Conservation (phyloP, 768 basidiomycete species). For the Boletellus sp. region DNA sequence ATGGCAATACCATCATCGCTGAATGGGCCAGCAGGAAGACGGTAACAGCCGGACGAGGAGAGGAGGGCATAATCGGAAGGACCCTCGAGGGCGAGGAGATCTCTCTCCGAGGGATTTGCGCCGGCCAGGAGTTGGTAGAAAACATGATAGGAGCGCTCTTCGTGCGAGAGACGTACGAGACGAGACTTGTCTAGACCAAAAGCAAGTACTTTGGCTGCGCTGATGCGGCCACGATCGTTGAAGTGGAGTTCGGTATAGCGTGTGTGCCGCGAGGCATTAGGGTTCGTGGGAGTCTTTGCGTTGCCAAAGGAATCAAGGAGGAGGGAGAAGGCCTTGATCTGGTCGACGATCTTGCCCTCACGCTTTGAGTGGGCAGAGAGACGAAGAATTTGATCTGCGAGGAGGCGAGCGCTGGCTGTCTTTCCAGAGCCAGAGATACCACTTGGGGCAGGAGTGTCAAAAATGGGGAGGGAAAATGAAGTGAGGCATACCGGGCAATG, state of each 20-base stretch:
- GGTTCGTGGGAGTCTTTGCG: slow-evolving; percentile 60
- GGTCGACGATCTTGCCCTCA: slow-evolving; percentile 49
- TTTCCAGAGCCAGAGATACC: slow-evolving; percentile 67
- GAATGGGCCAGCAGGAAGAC: slow-evolving; percentile 59
- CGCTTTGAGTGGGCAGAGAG: slow-evolving; percentile 57
- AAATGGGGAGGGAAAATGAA: slow-evolving; percentile 7
- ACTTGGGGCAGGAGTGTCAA: slow-evolving; percentile 33
- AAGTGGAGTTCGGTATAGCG: slow-evolving; percentile 63
- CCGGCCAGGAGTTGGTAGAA: slow-evolving; percentile 66
- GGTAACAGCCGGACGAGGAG: slow-evolving; percentile 58
- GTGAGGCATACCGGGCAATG: slow-evolving; percentile 45
- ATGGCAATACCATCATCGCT: slow-evolving; percentile 58
- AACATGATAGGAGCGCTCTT: slow-evolving; percentile 63
- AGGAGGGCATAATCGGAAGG: slow-evolving; percentile 57
- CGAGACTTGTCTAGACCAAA: slow-evolving; percentile 65
- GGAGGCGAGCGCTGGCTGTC: slow-evolving; percentile 46
- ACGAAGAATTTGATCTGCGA: slow-evolving; percentile 57
- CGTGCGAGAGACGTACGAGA: slow-evolving; percentile 48
- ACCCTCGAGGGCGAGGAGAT: slow-evolving; percentile 50
- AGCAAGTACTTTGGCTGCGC: slow-evolving; percentile 53
- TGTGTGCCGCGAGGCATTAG: slow-evolving; percentile 60
- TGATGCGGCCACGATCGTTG: slow-evolving; percentile 51
- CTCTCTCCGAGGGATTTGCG: slow-evolving; percentile 52
- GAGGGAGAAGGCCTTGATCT: slow-evolving; percentile 50
- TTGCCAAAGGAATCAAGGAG: slow-evolving; percentile 64